Conservation (phyloP, 306 rosid genomes). For the Astragalus membranaceus region DNA sequence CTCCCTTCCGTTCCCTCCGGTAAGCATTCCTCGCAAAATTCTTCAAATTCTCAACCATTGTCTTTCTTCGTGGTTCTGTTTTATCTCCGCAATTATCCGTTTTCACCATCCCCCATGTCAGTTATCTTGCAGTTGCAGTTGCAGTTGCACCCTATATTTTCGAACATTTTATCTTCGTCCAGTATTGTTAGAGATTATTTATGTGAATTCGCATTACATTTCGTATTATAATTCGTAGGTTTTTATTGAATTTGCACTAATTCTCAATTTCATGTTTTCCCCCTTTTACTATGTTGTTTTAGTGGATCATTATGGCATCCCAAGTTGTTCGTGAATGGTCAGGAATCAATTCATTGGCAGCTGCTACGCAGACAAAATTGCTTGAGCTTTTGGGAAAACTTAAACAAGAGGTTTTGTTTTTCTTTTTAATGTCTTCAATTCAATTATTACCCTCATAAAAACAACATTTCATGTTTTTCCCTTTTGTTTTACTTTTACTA, state of each 20-base stretch:
- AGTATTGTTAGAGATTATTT: not conserved
- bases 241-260: not conserved
- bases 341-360: conserved; percentile 77
- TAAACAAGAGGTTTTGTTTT: conserved; percentile 59
- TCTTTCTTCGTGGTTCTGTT: not conserved
- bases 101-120: not conserved
- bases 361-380: conserved; percentile 82
- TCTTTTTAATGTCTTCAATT: not conserved
- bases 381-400: conserved; percentile 74
- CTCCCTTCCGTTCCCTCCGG: not conserved
- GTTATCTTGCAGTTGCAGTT: not conserved
- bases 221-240: not conserved
- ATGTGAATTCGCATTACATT: not conserved
- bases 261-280: not conserved
- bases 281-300: not conserved
- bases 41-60: not conserved
- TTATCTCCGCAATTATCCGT: not conserved
- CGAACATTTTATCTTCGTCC: not conserved
- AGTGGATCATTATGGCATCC: conserved; percentile 53
- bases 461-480: not conserved
- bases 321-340: conserved; percentile 74
- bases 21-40: not conserved
- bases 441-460: not conserved
- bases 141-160: not conserved
- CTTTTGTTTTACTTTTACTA: not conserved